Evolutionary conservation across 331 rosid genomes (phyloP), one percentile per base, ranked within the genome.

Genomic region (Cydonia oblonga): DNA sequence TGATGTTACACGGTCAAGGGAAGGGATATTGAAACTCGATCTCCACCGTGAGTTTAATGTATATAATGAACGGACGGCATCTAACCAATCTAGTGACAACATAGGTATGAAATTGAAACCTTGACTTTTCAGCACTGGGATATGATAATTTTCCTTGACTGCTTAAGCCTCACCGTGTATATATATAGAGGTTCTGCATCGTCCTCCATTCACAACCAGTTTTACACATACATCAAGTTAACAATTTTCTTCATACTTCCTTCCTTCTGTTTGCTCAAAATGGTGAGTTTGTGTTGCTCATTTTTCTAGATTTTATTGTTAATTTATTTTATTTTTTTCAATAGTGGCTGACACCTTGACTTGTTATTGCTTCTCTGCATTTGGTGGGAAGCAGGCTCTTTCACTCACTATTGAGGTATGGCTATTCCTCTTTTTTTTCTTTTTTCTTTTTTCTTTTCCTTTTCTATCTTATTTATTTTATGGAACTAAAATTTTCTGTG

Each of bases 391-490:
- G 62, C 84, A 85, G 26, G n/a, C 79, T 76, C 57, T 77, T 28
- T 76, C 89, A 49, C 49, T 82, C 71, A 79, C 83, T 71, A 59
- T 86, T 75, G 86, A 79, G 90, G 89, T 89, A 87, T 7, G 57
- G 2, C 57, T 64, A 23, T 20, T 26, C 51, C 30, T 40, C 46
- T 20, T 40, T 74, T 60, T 19, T 9, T 40, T 74, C 56, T 19
- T 9, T 2, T 35, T 9, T 9, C 12, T 35, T 35, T 62, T 18
- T 0, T 60, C 49, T 19, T 68, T 23, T 60, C 19, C 32, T 40
- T 40, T 11, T 40, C 5, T 40, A 11, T 40, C 46, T 40, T 40
- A 19, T 44, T 42, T 71, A 18, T 68, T 54, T 7, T 33, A 6
- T 25, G 9, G 23, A 15, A 33, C 19, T 56, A 32, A 24, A 18